These are phyloP conservation scores for Lotmaria passim DNA, from an alignment of 208 protist species.

Conservation along the genomic window DNA sequence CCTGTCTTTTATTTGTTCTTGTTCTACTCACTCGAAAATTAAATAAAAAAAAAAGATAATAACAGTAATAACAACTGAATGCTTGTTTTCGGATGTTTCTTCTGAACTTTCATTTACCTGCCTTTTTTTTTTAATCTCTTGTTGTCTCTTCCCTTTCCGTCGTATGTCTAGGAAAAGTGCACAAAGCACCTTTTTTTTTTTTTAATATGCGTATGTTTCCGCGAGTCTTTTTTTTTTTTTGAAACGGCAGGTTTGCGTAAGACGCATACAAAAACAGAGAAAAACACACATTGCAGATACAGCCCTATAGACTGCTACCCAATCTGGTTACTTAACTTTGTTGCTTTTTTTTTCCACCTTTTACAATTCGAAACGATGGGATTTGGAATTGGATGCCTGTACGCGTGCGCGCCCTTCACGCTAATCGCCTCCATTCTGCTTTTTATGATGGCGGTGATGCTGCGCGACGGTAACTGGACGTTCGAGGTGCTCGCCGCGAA, in stretches of 20 bases:
- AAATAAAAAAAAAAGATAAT: background rate
- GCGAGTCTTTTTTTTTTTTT: no score
- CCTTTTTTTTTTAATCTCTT: background rate
- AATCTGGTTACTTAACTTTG: no score
- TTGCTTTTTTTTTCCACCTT: background rate
- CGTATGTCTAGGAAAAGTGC: no score
- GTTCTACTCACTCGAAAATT: no score
- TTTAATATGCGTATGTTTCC: no score
- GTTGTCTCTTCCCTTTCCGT: no score
- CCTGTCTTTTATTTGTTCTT: no score
- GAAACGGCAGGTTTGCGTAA: no score
- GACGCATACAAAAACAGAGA: no score
- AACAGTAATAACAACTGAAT: background rate
- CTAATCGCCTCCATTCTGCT: constrained; percentile 45
- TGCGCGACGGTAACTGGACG: constrained; percentile 54
- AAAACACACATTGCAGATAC: no score
- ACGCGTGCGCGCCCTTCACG: constrained; percentile 47
- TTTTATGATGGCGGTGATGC: constrained; percentile 42
- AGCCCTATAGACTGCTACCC: no score
- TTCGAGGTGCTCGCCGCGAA: constrained; percentile 62
- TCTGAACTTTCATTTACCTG: background rate
- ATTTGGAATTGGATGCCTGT: constrained; percentile 29
- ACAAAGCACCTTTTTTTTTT: no score
- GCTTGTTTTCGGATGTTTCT: background rate
- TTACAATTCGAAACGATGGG: background rate